Conservation (phyloP, 768 basidiomycete genomes). For the Cystobasidium tubakii region DNA sequence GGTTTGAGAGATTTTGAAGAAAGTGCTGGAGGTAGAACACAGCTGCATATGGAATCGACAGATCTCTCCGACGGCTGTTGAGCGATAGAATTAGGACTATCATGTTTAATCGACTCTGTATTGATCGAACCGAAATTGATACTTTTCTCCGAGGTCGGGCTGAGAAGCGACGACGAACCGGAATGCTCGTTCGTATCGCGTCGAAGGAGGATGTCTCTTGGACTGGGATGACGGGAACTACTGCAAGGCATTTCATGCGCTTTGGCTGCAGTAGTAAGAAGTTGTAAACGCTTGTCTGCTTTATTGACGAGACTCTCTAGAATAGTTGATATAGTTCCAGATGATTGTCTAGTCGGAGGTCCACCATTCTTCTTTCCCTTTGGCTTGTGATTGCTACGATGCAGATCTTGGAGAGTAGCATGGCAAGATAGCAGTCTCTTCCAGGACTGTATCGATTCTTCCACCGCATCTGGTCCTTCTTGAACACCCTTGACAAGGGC, state of each 20-base stretch:
- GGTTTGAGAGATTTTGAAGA: background rate
- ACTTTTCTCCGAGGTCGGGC: background rate
- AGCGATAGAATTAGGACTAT: background rate
- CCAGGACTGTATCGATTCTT: background rate
- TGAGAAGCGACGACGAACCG: background rate
- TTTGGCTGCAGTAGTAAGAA: background rate
- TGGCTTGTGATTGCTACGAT: background rate
- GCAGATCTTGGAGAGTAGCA: background rate
- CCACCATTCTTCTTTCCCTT: background rate
- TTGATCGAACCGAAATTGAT: background rate
- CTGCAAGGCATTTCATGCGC: background rate
- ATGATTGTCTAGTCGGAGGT: background rate
- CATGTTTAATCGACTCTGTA: background rate
- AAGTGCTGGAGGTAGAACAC: background rate
- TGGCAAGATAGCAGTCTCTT: background rate
- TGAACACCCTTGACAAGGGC: background rate
- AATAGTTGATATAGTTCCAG: background rate
- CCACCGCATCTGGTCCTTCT: background rate
- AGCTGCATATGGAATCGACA: background rate
- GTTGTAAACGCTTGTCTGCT: slow-evolving; percentile 23
- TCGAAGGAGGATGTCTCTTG: background rate
- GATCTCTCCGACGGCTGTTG: background rate
- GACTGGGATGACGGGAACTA: background rate
- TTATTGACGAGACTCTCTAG: slow-evolving; percentile 8
- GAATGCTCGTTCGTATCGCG: background rate